Evolutionary conservation across 2,329 filamentous ascomycete genomes (phyloP), one percentile per base, ranked within the genome.

Genomic region (Colletotrichum gloeosporioides): DNA sequence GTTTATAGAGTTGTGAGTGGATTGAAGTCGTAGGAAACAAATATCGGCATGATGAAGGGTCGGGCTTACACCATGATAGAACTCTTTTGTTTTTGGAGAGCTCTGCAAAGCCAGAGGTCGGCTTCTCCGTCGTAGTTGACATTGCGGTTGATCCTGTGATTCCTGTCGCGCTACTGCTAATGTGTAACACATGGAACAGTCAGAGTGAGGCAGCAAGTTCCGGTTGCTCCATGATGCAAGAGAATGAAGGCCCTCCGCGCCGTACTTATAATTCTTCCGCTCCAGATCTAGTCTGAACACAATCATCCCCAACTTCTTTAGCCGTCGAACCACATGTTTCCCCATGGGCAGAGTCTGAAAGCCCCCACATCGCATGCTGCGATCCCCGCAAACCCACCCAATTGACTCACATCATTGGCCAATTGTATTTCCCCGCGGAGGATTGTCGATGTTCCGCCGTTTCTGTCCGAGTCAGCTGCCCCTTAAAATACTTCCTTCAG

Each of bases 21-120:
- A 0, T 10, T 6, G 36, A 18, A 3, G 8, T 6, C 0, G 4
- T 10, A 3, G 0, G 36, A 44, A 44, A 44, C 2, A 44, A n/a
- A 0, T 27, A 3, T 4, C 3, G n/a, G 53, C 0, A 1, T 49
- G 39, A 16, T 15, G 0, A 59, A 59, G 55, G 13, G 13, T 18
- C 22, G 4, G 13, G 8, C 44, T 31, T 36, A 67, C 70, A 72
- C 63, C 70, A 67, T 8, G 22, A 49, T 6, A 72, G 36, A 9
- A 72, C 70, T 32, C 63, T 57, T 32, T 32, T 71, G 68, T 75
- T 71, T 8, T 62, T 71, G 32, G 32, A 66, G 6, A 75, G 44
- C 36, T 75, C 67, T 15, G 49, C 34, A 25, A 71, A 67, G 32
- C 73, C 73, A 2, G 68, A 27, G 7, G 22, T 9, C 9, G 53